Base-by-base conservation (phyloP, 768 basidiomycete species). In the Favolaschia claudopus region DNA sequence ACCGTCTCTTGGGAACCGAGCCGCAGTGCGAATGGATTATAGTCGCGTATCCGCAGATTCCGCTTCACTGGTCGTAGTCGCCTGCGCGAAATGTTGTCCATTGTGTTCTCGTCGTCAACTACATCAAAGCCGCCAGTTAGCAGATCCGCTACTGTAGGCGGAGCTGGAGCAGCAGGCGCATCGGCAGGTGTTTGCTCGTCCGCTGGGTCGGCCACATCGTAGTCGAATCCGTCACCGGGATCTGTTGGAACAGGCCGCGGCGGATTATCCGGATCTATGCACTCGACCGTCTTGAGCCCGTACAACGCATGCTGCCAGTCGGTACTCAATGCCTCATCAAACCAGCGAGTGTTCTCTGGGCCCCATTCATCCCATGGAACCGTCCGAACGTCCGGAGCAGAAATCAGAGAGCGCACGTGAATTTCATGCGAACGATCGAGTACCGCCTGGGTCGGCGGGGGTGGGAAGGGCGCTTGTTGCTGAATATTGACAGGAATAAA, bases 281-380 rank as follows among this genome's bases (percentile, higher is more conserved):
- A 80, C 58, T 84, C 85, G 9, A 81, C 77, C 7, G 83, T 80
- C 22, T 82, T 72, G 54, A 81, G 69, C 7, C 84, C 85, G 62
- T 82, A 82, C 27, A 83, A 74, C 19, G 83, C 80, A 62, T 84
- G 80, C 66, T 85, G 82, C 83, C 83, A 84, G 64, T 86, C 82
- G 6, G 80, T 82, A 65, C 75, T 79, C 38, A 81, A 65, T 44
- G 72, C 72, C 62, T 83, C 82, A 51, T 76, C 74, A 61, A 85
- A 85, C 84, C 85, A 85, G 12, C 84, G 79, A 9, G 84, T 84
- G 62, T 73, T 79, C 31, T 69, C 67, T 2, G 82, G 81, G 13
- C 84, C 85, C 84, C 85, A 85, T 19, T 72, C 70, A 7, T 78
- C 74, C 83, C 83, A 85, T 4, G 79, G 74, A 28, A 83, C 66